Base-by-base conservation (phyloP, 192 early-diverging fungal genomes). In the Allomyces arbusculus region DNA sequence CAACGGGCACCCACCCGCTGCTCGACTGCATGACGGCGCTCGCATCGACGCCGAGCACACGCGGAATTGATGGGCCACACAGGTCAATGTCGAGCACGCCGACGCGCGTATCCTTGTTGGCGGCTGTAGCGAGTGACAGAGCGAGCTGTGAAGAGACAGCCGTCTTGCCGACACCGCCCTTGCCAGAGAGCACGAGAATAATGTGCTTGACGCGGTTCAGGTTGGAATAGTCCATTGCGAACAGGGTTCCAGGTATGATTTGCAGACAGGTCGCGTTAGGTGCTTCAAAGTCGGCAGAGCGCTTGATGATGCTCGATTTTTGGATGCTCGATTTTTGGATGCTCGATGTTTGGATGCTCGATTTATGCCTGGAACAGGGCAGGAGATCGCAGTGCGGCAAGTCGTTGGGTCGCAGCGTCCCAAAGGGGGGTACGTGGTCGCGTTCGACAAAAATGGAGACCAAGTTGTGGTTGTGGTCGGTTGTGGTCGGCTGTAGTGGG, bases 1-100 rank as follows among this genome's bases (percentile, higher is more conserved):
- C 77, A 62, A 79, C 79, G 1, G 76, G 77, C 16, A 74, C 67
- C 77, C 84, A 92, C 73, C 96, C 96, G 19, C 84, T 79, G 55
- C 87, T 87, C 7, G 91, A 87, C 69, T 94, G 92, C 72, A 92
- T 92, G 43, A 97, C 87, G 69, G 86, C 84, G 66, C 84, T 85
- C 40, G 87, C 88, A 66, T 90, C 91, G 24, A 95, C 71, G 3
- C 96, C 96, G 11, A 91, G 80, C 94, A 99, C 95, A 9, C 87
- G 89, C 61, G 96, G 94, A 65, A 99, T 85, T 50, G 89, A 91
- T 3, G 96, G 96, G 4, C 96, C 96, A 61, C 88, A 91, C n/a
- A 99, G 84, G 74, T 99, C 96, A 73, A 99, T 88, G 76, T 99
- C 96, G 64, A 99, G 76, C 0, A 95, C 78, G 16, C 94, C 96